A percentile compares a stretch with the other conserved stretches of the same genome.
These are phyloP conservation scores for Parmales sp. DNA, from an alignment of 108 stramenopile genomes.

Conservation along the genomic window DNA sequence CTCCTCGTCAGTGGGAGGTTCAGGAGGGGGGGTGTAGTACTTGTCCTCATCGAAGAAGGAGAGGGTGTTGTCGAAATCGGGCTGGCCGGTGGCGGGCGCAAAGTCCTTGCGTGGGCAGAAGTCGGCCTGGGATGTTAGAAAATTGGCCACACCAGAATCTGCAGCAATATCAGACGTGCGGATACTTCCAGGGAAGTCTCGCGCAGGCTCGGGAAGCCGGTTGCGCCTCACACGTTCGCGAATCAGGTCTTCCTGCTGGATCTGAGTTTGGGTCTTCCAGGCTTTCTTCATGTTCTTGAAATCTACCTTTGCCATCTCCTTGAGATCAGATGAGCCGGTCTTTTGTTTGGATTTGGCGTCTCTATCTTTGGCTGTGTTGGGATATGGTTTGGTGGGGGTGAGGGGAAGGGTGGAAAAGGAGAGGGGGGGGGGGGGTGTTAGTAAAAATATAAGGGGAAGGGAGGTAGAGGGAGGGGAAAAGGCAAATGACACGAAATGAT, in stretches of 20 bases:
- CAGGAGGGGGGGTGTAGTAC: neutral
- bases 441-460: neutral
- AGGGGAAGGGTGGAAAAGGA: neutral
- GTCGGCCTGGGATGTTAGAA: neutral
- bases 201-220: neutral
- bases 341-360: neutral
- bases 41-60: neutral
- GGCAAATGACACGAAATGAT: neutral
- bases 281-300: constrained; percentile 6
- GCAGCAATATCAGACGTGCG: neutral
- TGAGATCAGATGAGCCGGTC: neutral
- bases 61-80: neutral
- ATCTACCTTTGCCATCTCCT: neutral
- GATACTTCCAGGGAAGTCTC: neutral
- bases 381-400: no score
- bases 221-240: neutral
- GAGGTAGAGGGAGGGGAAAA: neutral
- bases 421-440: neutral
- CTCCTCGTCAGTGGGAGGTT: neutral
- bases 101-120: constrained; percentile 3
- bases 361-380: constrained; percentile 1
- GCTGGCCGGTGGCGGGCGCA: neutral
- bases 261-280: neutral
- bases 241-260: neutral
- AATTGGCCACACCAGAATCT: neutral